These are phyloP conservation scores for Silene uniflora DNA, from an alignment of 148 eudicot genomes.

Conservation along the genomic window DNA sequence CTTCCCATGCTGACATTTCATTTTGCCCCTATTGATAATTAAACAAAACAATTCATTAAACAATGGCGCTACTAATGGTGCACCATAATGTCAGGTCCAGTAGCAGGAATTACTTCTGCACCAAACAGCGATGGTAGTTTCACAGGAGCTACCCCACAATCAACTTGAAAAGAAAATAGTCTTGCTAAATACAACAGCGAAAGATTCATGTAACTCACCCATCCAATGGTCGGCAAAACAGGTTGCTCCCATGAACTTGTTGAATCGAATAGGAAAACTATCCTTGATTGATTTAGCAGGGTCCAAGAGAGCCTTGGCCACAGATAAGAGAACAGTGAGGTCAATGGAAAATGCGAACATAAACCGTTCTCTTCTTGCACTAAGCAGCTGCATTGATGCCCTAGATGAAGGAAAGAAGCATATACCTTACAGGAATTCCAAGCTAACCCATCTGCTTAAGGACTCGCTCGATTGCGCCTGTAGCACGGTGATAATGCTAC, in stretches of 20 bases:
- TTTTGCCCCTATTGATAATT: too few relatives aligned
- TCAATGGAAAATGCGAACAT: constrained; percentile 88
- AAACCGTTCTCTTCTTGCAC: constrained; percentile 74
- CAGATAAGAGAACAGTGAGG: constrained; percentile 80
- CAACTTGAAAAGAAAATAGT: too few relatives aligned
- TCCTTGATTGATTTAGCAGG: constrained; percentile 85
- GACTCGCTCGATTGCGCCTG: constrained; percentile 88
- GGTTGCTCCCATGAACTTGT: constrained; percentile 44
- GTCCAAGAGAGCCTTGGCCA: constrained; percentile 83
- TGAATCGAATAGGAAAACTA: constrained; percentile 68
- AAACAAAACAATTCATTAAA: too few relatives aligned
- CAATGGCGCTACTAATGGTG: too few relatives aligned
- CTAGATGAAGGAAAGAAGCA: constrained; percentile 92
- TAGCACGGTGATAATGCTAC: constrained; percentile 86
- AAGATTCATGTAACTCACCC: too few relatives aligned
- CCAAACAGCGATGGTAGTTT: too few relatives aligned
- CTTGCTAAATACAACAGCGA: too few relatives aligned
- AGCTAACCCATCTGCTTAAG: constrained; percentile 89
- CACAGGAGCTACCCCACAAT: too few relatives aligned
- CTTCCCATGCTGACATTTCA: too few relatives aligned
- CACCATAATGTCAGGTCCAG: too few relatives aligned
- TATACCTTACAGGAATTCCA: constrained; percentile 83
- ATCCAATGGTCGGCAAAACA: too few relatives aligned
- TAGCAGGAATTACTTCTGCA: too few relatives aligned
- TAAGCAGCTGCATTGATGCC: constrained; percentile 91